Evolutionary conservation across 805 yeast species (phyloP).

Genomic region (Ogataea paradorogensis): DNA sequence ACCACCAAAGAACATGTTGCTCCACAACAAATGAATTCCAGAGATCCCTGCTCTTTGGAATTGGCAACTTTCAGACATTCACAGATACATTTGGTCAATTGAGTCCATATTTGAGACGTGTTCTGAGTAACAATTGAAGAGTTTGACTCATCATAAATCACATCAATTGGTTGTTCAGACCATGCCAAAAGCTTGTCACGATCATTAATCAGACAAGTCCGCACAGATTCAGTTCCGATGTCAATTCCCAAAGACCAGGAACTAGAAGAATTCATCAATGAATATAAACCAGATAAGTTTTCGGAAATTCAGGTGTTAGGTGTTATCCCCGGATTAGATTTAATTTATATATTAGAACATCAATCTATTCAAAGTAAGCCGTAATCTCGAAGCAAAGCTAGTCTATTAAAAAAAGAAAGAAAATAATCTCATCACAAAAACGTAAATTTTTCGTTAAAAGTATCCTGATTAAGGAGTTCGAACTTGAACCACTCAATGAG

Average conservation of each 20-base stretch:
- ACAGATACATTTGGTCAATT: conserved; percentile 5
- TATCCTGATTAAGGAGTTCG: conserved; percentile 35
- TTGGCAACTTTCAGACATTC: conserved; percentile 5
- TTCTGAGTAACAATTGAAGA: conserved; percentile 14
- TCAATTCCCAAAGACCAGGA: conserved; percentile 18
- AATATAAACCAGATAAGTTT: neutral
- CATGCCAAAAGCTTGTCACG: conserved; percentile 4
- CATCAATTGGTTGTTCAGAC: conserved; percentile 9
- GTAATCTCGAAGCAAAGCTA: conserved; percentile 5
- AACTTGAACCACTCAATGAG: conserved; percentile 42
- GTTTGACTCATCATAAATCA: conserved; percentile 1
- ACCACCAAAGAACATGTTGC: conserved; percentile 64
- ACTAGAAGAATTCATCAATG: neutral
- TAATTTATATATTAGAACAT: neutral
- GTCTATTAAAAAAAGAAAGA: conserved; percentile 5
- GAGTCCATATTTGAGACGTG: conserved; percentile 14
- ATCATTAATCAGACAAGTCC: conserved; percentile 9
- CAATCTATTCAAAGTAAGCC: neutral
- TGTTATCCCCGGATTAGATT: neutral
- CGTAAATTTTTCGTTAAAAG: conserved; percentile 26
- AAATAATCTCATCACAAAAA: conserved; percentile 6
- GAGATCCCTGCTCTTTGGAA: conserved; percentile 8
- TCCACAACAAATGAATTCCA: conserved; percentile 38
- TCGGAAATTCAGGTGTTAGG: conserved; percentile 5
- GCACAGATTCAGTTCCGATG: conserved; percentile 17